Percentiles rank a stretch among this genome's conserved stretches.
Conservation (phyloP, 1,139 yeast genomes). For the Arxiozyma bovina region DNA sequence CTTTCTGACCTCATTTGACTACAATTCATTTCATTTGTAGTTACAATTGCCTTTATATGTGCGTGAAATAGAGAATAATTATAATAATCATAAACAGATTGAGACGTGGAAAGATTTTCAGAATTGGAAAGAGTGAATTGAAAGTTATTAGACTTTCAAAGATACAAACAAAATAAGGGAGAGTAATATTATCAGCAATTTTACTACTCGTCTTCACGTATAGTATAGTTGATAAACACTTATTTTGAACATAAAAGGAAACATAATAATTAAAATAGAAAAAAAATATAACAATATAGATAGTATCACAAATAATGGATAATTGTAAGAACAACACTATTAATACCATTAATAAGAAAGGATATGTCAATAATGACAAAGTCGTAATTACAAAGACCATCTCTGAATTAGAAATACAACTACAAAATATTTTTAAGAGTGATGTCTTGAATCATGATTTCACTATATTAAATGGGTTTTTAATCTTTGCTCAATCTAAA, state of each 20-base stretch:
- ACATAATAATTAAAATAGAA: no score
- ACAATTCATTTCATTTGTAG: neutral
- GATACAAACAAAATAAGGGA: neutral
- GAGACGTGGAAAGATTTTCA: neutral
- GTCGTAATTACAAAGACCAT: conserved; percentile 7
- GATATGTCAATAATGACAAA: neutral
- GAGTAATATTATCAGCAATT: neutral
- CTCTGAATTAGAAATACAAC: conserved; percentile 15
- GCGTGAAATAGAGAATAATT: neutral
- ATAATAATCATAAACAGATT: no score
- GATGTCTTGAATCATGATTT: conserved; percentile 22
- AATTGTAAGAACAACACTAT: neutral
- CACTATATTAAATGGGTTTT: conserved; percentile 25
- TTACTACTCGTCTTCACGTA: neutral
- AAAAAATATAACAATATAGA: neutral
- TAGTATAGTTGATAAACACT: neutral
- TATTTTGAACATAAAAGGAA: neutral
- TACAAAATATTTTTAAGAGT: conserved; percentile 19
- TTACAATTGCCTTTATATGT: neutral
- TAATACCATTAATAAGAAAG: neutral
- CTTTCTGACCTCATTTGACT: neutral
- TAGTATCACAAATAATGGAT: neutral
- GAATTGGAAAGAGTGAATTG: neutral
- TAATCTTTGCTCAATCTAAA: conserved; percentile 26
- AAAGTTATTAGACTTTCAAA: no score